Conservation (phyloP, 192 early-diverging fungal genomes). For the Mortierella claussenii region DNA sequence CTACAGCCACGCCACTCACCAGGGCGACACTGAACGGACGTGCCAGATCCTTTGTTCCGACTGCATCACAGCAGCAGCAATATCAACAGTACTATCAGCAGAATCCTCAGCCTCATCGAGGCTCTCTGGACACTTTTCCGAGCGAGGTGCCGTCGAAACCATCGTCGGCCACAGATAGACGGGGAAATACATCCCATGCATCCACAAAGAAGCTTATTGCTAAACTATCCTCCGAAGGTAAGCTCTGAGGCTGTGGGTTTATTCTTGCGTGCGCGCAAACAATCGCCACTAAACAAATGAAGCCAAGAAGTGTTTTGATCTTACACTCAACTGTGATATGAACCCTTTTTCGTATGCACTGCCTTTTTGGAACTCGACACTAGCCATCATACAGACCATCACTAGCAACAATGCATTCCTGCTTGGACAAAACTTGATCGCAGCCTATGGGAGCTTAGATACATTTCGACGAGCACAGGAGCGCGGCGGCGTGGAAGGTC, state of each 20-base stretch:
- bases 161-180: neutral
- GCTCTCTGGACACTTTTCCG: neutral
- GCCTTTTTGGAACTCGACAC: neutral
- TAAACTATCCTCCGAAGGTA: neutral
- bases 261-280: neutral
- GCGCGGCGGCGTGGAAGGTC: neutral
- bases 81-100: neutral
- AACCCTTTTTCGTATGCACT: neutral
- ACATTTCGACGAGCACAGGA: neutral
- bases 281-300: too few relatives aligned
- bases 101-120: neutral
- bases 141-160: neutral
- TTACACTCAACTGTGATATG: neutral
- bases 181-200: neutral
- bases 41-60: constrained; percentile 3
- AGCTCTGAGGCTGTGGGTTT: neutral
- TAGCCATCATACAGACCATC: constrained; percentile 6
- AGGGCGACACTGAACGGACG: neutral
- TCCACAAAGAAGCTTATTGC: neutral
- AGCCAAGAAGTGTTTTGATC: neutral
- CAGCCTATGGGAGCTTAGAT: neutral
- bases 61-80: neutral
- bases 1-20: neutral
- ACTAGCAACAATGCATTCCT: constrained; percentile 27
- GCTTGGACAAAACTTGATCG: constrained; percentile 19